These are phyloP conservation scores for Hericium coralloides DNA, from an alignment of 768 basidiomycete genomes.

Conservation along the genomic window DNA sequence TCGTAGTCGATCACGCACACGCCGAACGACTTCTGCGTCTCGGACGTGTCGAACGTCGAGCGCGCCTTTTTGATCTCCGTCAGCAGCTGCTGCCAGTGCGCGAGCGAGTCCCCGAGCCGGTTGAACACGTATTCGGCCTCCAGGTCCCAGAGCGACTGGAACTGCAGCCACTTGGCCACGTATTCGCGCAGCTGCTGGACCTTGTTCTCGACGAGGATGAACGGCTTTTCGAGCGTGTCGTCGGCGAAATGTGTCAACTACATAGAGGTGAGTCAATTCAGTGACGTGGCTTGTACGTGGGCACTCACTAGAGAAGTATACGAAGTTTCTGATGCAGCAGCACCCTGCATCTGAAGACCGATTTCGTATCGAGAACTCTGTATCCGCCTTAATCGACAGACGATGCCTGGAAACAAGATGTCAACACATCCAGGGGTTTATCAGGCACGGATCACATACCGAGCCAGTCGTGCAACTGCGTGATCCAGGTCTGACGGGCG, in stretches of 20 bases:
- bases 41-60: conserved; percentile 94
- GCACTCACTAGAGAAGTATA: conserved; percentile 73
- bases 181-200: conserved; percentile 83
- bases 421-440: background rate
- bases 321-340: conserved; percentile 53
- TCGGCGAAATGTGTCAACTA: conserved; percentile 73
- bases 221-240: conserved; percentile 69
- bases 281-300: background rate
- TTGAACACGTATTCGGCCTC: conserved; percentile 96
- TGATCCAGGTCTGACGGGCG: conserved; percentile 84
- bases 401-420: conserved; percentile 44
- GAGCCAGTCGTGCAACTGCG: conserved; percentile 84
- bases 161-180: conserved; percentile 96
- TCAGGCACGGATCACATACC: conserved; percentile 31
- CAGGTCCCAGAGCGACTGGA: conserved; percentile 98
- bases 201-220: conserved; percentile 80
- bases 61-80: conserved; percentile 96
- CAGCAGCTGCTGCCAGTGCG: conserved; percentile 90
- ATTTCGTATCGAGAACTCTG: conserved; percentile 97
- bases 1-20: conserved; percentile 96
- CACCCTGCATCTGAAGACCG: conserved; percentile 82
- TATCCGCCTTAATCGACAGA: conserved; percentile 80
- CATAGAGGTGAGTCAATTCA: conserved; percentile 7
- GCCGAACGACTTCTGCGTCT: conserved; percentile 86
- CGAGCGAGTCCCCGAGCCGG: conserved; percentile 88